A percentile compares a stretch with the other conserved stretches of the same genome.
These are phyloP conservation scores for Trichoderma asperellum DNA, from an alignment of 2,329 filamentous ascomycete genomes.

Conservation along the genomic window DNA sequence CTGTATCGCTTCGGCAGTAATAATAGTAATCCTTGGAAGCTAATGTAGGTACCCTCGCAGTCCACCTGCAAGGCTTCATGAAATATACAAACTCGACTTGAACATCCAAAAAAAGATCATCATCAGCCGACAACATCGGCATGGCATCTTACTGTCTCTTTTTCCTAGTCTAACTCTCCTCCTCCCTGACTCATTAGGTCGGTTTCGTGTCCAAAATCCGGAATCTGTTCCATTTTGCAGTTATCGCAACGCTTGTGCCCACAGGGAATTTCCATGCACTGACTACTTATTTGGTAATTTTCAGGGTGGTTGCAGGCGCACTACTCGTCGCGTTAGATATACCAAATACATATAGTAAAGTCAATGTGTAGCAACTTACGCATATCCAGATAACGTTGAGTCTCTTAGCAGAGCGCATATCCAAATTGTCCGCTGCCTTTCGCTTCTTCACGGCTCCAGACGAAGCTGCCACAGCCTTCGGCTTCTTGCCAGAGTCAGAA, in stretches of 20 bases:
- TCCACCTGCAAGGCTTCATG: not conserved
- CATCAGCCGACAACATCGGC: not conserved
- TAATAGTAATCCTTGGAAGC: not conserved
- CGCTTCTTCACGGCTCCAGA: constrained; percentile 3
- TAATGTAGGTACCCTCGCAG: not conserved
- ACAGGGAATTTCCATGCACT: constrained; percentile 25
- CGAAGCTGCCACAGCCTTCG: not conserved
- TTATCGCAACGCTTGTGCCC: constrained; percentile 12
- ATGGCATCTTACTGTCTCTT: not conserved
- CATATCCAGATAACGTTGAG: constrained; percentile 37
- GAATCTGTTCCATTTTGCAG: constrained; percentile 22
- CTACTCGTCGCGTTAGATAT: constrained; percentile 27
- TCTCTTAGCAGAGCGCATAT: not conserved
- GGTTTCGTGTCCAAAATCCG: not conserved
- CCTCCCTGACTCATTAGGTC: not conserved
- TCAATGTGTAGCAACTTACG: constrained; percentile 35
- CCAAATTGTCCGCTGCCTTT: constrained; percentile 14
- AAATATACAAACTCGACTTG: not conserved
- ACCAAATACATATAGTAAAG: not conserved
- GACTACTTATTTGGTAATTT: not conserved
- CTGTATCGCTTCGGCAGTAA: not conserved
- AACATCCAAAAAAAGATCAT: not conserved
- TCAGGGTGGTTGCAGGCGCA: constrained; percentile 30
- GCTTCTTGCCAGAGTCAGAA: not conserved
- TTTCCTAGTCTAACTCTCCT: not conserved